phyloP scores from a whole-genome alignment of 2,329 filamentous ascomycete species.

The Decorospora gaudefroyi region DNA sequence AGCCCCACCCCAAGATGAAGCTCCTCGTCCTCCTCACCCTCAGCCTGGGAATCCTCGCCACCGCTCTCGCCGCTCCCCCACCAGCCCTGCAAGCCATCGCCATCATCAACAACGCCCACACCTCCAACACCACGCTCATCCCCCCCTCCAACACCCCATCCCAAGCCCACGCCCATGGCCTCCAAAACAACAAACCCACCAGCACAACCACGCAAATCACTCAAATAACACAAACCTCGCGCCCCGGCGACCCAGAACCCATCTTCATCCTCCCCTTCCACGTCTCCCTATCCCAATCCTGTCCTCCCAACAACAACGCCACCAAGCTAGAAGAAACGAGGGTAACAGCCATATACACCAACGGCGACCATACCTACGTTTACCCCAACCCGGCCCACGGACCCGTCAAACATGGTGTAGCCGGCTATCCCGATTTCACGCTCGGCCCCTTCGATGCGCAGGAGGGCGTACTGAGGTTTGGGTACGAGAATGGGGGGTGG shows the following conservation, averaged over 20 bases:
- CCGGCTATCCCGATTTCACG: conserved; percentile 1
- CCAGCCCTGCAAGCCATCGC: too few relatives aligned
- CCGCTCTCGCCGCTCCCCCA: background rate
- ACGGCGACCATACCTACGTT: background rate
- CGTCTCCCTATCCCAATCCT: conserved; percentile 14
- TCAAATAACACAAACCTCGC: conserved; percentile 1
- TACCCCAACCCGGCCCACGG: background rate
- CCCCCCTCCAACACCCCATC: too few relatives aligned
- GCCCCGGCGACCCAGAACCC: conserved; percentile 1
- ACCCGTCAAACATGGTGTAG: conserved; percentile 8
- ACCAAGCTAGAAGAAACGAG: too few relatives aligned
- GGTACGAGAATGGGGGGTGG: conserved; percentile 5
- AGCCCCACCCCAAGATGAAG: conserved; percentile 6
- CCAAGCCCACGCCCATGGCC: background rate
- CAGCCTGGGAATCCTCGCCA: background rate
- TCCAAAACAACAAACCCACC: background rate
- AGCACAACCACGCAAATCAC: conserved; percentile 1
- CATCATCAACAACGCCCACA: background rate
- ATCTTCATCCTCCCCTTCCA: conserved; percentile 25
- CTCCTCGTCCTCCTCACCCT: background rate
- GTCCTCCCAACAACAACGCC: conserved; percentile 2
- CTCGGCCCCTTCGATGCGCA: conserved; percentile 13
- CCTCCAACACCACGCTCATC: too few relatives aligned
- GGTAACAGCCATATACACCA: background rate
- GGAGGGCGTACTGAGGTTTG: conserved; percentile 3